Percentiles rank a stretch among this genome's conserved stretches.
phyloP scores from a whole-genome alignment of 257 asterid species.

The Gardenia jasminoides region DNA sequence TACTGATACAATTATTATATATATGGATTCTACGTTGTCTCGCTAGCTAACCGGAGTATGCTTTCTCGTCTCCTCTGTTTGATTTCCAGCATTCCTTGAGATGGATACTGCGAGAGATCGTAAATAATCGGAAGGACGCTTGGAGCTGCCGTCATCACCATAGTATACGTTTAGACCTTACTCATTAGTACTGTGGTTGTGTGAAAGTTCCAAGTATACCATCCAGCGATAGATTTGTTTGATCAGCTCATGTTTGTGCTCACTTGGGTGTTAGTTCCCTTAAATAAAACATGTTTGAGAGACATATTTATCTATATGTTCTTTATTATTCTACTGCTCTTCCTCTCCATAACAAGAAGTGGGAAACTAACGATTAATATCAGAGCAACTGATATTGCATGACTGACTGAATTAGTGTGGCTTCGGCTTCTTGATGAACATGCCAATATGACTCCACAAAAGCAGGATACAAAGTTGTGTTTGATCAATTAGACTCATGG shows the following conservation, averaged over 20 bases:
- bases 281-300: slow-evolving; percentile 2
- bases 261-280: not conserved
- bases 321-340: not conserved
- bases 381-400: too few relatives aligned
- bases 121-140: not conserved
- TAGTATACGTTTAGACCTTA: not conserved
- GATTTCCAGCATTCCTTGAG: slow-evolving; percentile 14
- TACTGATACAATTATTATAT: not conserved
- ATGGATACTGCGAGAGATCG: not conserved
- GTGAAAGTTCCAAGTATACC: not conserved
- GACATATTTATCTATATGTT: too few relatives aligned
- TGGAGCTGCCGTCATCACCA: not conserved
- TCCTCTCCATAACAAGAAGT: not conserved
- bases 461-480: too few relatives aligned
- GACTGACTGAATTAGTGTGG: too few relatives aligned
- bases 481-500: too few relatives aligned
- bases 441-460: not conserved
- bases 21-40: not conserved
- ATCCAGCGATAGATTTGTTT: not conserved
- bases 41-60: not conserved
- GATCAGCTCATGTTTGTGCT: not conserved
- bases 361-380: too few relatives aligned
- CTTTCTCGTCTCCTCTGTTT: not conserved
- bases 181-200: not conserved
- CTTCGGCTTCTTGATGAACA: not conserved